phyloP scores from a whole-genome alignment of 1,139 yeast species.

The Yamadazyma buinensis region DNA sequence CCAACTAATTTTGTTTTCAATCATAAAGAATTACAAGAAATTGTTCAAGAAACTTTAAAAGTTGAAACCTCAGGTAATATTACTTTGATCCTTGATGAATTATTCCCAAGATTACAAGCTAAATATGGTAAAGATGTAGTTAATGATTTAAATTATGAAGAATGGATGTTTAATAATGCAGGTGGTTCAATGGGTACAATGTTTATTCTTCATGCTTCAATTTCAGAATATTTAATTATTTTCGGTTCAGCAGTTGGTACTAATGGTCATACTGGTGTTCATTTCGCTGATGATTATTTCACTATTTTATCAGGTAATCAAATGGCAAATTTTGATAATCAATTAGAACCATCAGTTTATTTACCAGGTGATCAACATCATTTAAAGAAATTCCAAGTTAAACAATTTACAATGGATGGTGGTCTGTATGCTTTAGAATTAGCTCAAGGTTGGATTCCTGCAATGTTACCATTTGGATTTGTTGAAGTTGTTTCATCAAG shows the following conservation, averaged over 20 bases:
- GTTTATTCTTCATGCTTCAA: slow-evolving; percentile 94
- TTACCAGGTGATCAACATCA: slow-evolving; percentile 83
- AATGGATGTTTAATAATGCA: slow-evolving; percentile 96
- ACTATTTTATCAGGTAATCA: slow-evolving; percentile 82
- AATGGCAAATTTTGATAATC: slow-evolving; percentile 63
- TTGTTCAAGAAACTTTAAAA: slow-evolving; percentile 50
- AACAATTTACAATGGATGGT: slow-evolving; percentile 82
- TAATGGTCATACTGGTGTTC: slow-evolving; percentile 94
- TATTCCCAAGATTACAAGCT: slow-evolving; percentile 56
- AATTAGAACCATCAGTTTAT: slow-evolving; percentile 61
- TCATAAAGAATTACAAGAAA: slow-evolving; percentile 39
- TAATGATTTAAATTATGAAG: slow-evolving; percentile 66
- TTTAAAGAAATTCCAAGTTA: slow-evolving; percentile 64
- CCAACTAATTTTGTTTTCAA: slow-evolving; percentile 66
- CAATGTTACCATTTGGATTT: slow-evolving; percentile 96
- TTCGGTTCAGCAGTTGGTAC: slow-evolving; percentile 90
- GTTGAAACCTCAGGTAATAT: slow-evolving; percentile 58
- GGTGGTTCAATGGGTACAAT: slow-evolving; percentile 99
- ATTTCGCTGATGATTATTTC: slow-evolving; percentile 95
- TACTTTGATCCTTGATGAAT: slow-evolving; percentile 55
- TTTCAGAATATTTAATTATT: slow-evolving; percentile 84
- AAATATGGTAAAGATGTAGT: slow-evolving; percentile 58
- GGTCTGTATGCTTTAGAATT: slow-evolving; percentile 87
- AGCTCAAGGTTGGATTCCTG: slow-evolving; percentile 99
- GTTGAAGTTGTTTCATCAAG: slow-evolving; percentile 78